These are phyloP conservation scores for Carallia brachiata DNA, from an alignment of 345 rosid species.

Conservation along the genomic window DNA sequence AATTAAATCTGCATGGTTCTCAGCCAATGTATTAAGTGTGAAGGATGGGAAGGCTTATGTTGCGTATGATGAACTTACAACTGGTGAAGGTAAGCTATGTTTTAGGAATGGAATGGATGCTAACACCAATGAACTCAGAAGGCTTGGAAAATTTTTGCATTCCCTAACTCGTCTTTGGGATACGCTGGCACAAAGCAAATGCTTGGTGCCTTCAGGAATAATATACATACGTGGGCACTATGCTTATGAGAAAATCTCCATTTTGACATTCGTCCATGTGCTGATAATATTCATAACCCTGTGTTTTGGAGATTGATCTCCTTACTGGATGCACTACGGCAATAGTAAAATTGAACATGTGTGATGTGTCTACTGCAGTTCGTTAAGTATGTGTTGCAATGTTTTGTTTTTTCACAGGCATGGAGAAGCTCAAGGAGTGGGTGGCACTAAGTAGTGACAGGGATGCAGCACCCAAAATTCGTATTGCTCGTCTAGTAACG, in stretches of 20 bases:
- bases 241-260: not conserved
- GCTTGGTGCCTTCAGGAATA: not conserved
- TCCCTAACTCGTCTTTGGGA: not conserved
- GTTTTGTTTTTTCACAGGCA: conserved; percentile 39
- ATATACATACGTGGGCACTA: not conserved
- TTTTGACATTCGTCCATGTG: not conserved
- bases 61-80: conserved; percentile 57
- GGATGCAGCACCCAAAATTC: conserved; percentile 62
- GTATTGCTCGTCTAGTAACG: conserved; percentile 65
- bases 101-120: not conserved
- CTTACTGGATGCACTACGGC: no score
- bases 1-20: conserved; percentile 74
- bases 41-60: conserved; percentile 80
- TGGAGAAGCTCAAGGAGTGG: conserved; percentile 84
- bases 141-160: not conserved
- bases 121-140: conserved; percentile 4
- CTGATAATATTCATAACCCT: no score
- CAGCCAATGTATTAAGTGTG: conserved; percentile 65
- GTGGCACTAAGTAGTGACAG: conserved; percentile 61
- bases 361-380: no score
- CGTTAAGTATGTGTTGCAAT: not conserved
- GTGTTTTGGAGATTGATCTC: not conserved
- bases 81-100: conserved; percentile 56
- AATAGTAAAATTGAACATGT: not conserved
- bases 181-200: not conserved